Percentiles rank a stretch among this genome's conserved stretches.
Conservation (phyloP, 2,329 filamentous ascomycete species). For the Pseudogymnoascus sp. region DNA sequence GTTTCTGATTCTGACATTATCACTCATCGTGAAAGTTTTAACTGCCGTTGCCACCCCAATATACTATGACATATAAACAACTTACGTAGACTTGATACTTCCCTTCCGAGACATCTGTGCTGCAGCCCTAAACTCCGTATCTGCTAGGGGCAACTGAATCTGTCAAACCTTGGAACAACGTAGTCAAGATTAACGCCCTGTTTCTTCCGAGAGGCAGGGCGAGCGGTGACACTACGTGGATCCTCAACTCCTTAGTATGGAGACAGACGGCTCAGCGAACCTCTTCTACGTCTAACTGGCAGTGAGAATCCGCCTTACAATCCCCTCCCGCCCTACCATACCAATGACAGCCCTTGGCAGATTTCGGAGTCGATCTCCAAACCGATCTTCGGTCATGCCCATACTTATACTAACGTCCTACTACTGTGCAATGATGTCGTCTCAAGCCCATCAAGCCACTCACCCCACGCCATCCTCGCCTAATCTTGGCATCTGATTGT, state of each 20-base stretch:
- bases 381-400: neutral
- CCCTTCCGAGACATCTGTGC: neutral
- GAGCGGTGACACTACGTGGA: neutral
- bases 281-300: neutral
- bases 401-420: neutral
- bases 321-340: neutral
- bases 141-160: neutral
- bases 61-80: neutral
- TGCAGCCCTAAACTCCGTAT: neutral
- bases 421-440: slow-evolving; percentile 6
- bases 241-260: neutral
- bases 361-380: neutral
- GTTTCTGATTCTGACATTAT: neutral
- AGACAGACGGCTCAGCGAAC: neutral
- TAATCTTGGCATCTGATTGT: slow-evolving; percentile 2
- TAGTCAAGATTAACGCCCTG: neutral
- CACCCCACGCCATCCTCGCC: neutral
- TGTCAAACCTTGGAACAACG: neutral
- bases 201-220: neutral
- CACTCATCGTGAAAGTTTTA: neutral
- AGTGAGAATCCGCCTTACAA: neutral
- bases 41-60: neutral
- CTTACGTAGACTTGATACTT: neutral
- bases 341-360: neutral
- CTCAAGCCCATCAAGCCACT: neutral